phyloP scores from a whole-genome alignment of 2,329 filamentous ascomycete genomes.

The Aspergillus fumigatus region DNA sequence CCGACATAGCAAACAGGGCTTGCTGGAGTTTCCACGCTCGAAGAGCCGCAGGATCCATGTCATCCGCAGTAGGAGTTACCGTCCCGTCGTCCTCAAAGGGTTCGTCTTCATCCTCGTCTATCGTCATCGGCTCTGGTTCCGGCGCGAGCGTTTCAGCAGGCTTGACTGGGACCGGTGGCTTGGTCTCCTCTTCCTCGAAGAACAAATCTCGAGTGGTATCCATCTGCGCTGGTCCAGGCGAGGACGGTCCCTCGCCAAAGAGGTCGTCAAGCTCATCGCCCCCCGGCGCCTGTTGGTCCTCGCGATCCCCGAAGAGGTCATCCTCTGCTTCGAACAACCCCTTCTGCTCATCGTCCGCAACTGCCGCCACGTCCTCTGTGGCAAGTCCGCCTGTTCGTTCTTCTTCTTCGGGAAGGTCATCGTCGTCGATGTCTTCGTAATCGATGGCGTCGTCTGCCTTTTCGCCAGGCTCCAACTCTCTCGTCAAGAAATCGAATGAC shows the following conservation, averaged over 20 bases:
- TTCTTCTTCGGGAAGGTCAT: constrained; percentile 71
- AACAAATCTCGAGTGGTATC: constrained; percentile 31
- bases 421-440: constrained; percentile 85
- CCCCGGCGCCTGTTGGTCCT: constrained; percentile 22
- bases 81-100: constrained; percentile 24
- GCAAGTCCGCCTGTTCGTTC: constrained; percentile 13
- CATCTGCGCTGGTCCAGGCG: constrained; percentile 28
- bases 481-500: constrained; percentile 37
- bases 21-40: constrained; percentile 45
- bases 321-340: constrained; percentile 34
- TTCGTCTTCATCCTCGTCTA: constrained; percentile 25
- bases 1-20: constrained; percentile 44
- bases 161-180: constrained; percentile 7
- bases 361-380: constrained; percentile 49
- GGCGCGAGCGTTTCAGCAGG: constrained; percentile 15
- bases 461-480: constrained; percentile 50
- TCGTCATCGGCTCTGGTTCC: constrained; percentile 17
- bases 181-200: constrained; percentile 24
- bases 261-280: constrained; percentile 45
- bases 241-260: constrained; percentile 43
- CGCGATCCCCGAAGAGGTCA: constrained; percentile 28
- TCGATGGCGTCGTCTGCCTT: constrained; percentile 93
- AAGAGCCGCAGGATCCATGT: constrained; percentile 40
- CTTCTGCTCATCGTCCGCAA: constrained; percentile 44
- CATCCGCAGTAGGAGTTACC: constrained; percentile 26